These are phyloP conservation scores for Malus sylvestris DNA, from an alignment of 306 rosid species.

Conservation along the genomic window DNA sequence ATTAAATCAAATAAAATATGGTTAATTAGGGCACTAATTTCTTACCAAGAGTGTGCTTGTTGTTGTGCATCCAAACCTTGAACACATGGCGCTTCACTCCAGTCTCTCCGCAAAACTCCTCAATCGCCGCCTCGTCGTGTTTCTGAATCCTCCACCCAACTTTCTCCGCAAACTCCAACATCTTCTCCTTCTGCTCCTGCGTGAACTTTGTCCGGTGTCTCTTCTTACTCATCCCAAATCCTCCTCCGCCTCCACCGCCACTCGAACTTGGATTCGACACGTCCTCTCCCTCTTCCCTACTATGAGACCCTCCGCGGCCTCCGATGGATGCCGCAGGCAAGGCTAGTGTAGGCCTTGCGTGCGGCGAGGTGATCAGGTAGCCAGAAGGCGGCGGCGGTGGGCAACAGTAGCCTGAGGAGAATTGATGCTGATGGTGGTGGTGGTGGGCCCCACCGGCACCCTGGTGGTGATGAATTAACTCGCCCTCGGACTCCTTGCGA, in stretches of 20 bases:
- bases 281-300: conserved; percentile 52
- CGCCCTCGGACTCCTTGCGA: conserved; percentile 47
- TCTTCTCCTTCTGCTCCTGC: conserved; percentile 72
- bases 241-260: conserved; percentile 48
- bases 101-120: conserved; percentile 50
- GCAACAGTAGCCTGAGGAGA: conserved; percentile 36
- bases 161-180: conserved; percentile 67
- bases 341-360: conserved; percentile 30
- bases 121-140: conserved; percentile 68
- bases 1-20: neutral
- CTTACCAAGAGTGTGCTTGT: conserved; percentile 82
- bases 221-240: conserved; percentile 49
- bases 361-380: conserved; percentile 48
- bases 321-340: conserved; percentile 35
- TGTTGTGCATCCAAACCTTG: conserved; percentile 97
- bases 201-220: conserved; percentile 67
- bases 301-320: conserved; percentile 33
- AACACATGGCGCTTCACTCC: conserved; percentile 55
- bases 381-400: conserved; percentile 37
- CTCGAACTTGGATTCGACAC: conserved; percentile 77
- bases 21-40: conserved; percentile 34
- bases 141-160: conserved; percentile 85
- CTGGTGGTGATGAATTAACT: neutral
- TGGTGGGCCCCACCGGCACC: conserved; percentile 7
- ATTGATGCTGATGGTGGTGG: conserved; percentile 30